These are phyloP conservation scores for Simmondsia chinensis DNA, from an alignment of 148 eudicot genomes.

Conservation along the genomic window DNA sequence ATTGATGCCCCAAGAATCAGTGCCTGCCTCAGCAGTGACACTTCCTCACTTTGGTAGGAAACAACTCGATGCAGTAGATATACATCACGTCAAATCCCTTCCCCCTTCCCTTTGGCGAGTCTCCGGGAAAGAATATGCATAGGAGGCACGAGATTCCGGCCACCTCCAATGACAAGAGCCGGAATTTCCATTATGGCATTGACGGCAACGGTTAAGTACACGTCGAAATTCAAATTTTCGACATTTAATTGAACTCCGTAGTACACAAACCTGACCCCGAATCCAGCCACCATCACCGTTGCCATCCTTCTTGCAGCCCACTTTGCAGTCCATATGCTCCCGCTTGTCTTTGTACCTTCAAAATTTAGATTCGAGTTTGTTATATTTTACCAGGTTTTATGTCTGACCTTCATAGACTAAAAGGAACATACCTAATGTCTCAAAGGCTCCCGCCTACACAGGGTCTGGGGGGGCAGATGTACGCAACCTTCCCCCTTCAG, in stretches of 20 bases:
- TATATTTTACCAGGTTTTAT: too few species aligned
- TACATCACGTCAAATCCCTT: constrained; percentile 29
- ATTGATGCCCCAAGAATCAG: constrained; percentile 43
- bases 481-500: too few species aligned
- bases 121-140: constrained; percentile 10
- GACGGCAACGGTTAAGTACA: constrained; percentile 29
- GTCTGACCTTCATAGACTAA: too few species aligned
- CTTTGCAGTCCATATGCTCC: constrained; percentile 21
- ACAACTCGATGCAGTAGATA: constrained; percentile 37
- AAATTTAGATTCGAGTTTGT: not conserved
- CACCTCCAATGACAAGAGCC: constrained; percentile 31
- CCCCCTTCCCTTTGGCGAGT: constrained; percentile 6
- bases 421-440: too few species aligned
- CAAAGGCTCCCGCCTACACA: too few species aligned
- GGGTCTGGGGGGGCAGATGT: too few species aligned
- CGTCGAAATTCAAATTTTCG: constrained; percentile 32
- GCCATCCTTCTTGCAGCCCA: constrained; percentile 32
- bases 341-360: not conserved
- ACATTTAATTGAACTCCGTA: constrained; percentile 45
- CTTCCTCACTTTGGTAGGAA: constrained; percentile 51
- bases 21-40: constrained; percentile 32
- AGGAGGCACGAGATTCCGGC: constrained; percentile 28
- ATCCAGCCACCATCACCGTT: constrained; percentile 30
- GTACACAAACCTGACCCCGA: constrained; percentile 38
- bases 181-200: constrained; percentile 51